Base-by-base conservation (phyloP, 345 rosid genomes). In the Trapa bicornis region DNA sequence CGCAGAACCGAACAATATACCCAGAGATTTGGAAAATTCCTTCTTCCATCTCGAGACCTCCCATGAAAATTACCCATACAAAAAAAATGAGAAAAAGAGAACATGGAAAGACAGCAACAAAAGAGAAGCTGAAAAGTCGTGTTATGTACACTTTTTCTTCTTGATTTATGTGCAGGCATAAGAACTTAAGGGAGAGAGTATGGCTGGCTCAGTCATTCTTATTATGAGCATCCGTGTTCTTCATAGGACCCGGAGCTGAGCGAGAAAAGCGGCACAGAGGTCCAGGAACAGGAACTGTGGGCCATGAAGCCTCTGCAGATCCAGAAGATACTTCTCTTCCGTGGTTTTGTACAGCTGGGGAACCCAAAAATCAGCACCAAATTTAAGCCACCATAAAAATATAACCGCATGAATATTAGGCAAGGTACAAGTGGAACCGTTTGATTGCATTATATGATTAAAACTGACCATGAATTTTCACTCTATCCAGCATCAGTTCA, bases 201-300 rank as follows among this genome's bases (percentile, higher is more conserved):
- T 58, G 38, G 9, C 11, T 58, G 16, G 32, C 72, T 61, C 10
- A 45, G 38, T 41, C 48, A 65, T 65, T 70, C 70, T 68, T 65
- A 43, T 63, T 60, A 68, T 37, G 2, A 3, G 14, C 35, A 4
- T 11, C 11, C 48, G 7, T 45, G 48, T 43, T 61, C 48, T 74
- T 12, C 2, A 93, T 43, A 93, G 87, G 63, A 93, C 97, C 43
- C 92, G 90, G 6, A 93, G 97, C 80, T 93, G 96, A 1, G 97
- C 86, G 42, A 93, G 97, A 70, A 93, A 93, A n/a, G 97, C 94
- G 1, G 98, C 97, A 35, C 98, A 93, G 52, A 93, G 91, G 77
- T 93, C 98, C 86, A 93, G 74, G 81, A 93, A 93, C 22, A 93
- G 88, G 75, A 93, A 84, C 75, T 93, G 97, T 22, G 97, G 96